Conservation (phyloP, 225 moss, liverwort and hornwort genomes). For the Rhytidiadelphus loreus region DNA sequence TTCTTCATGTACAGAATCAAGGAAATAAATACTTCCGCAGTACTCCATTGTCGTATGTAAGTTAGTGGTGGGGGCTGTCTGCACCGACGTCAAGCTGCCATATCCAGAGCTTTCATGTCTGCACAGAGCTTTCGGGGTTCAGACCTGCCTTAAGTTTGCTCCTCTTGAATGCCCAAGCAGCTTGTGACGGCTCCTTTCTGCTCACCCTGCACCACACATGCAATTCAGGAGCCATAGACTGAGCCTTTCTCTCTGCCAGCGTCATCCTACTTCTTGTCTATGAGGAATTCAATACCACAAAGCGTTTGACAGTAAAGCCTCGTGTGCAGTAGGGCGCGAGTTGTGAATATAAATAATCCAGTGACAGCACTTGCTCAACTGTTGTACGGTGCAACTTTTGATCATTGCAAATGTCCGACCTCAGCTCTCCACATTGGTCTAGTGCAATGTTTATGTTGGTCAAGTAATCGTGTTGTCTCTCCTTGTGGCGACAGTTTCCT, state of each 20-base stretch:
- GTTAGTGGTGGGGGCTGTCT: slow-evolving; percentile 3
- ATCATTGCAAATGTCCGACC: neutral
- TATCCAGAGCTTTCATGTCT: slow-evolving; percentile 19
- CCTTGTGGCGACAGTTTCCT: neutral
- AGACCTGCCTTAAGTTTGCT: neutral
- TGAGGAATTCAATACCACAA: neutral
- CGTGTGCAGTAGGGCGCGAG: neutral
- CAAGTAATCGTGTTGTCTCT: neutral
- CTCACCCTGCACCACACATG: neutral
- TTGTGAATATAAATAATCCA: neutral
- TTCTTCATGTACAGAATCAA: neutral
- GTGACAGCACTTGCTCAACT: slow-evolving; percentile 3
- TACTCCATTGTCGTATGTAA: slow-evolving; percentile 15
- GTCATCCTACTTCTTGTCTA: neutral
- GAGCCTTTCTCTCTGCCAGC: neutral
- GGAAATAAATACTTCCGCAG: neutral
- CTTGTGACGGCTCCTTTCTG: slow-evolving; percentile 31
- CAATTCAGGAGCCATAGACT: neutral
- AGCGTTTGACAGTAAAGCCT: neutral
- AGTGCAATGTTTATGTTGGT: neutral
- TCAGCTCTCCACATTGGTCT: neutral
- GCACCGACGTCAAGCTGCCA: slow-evolving; percentile 28
- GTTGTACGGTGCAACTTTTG: neutral
- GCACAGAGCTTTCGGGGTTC: slow-evolving; percentile 5
- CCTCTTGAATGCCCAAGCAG: slow-evolving; percentile 15